A percentile compares a stretch with the other conserved stretches of the same genome.
phyloP scores from a whole-genome alignment of 2,329 filamentous ascomycete genomes.

The Fusarium bulbicola region DNA sequence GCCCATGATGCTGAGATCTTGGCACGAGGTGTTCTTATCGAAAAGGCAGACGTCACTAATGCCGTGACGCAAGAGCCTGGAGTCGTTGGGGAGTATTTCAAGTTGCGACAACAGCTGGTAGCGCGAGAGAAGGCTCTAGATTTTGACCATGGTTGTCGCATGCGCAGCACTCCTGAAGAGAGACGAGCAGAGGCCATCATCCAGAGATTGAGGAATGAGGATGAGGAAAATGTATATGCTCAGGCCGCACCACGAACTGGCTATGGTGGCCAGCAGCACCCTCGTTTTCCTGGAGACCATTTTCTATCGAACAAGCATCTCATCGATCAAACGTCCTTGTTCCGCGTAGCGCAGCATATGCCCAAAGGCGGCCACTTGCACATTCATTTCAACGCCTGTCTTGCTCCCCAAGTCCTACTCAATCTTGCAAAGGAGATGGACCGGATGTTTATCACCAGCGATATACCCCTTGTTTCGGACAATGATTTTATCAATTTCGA shows the following conservation, averaged over 20 bases:
- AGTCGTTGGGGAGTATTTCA: slow-evolving; percentile 44
- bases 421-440: slow-evolving; percentile 62
- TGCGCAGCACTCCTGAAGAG: slow-evolving; percentile 48
- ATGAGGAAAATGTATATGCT: slow-evolving; percentile 51
- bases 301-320: slow-evolving; percentile 65
- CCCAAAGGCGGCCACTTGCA: slow-evolving; percentile 80
- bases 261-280: slow-evolving; percentile 55
- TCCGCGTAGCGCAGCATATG: slow-evolving; percentile 64
- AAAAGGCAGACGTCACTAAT: background rate
- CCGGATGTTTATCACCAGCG: slow-evolving; percentile 75
- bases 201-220: slow-evolving; percentile 48
- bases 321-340: slow-evolving; percentile 65
- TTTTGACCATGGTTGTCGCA: slow-evolving; percentile 53
- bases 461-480: slow-evolving; percentile 54
- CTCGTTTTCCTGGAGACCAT: slow-evolving; percentile 62
- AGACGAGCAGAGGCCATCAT: slow-evolving; percentile 52
- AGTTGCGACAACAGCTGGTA: slow-evolving; percentile 43
- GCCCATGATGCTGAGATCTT: slow-evolving; percentile 41
- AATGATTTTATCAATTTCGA: slow-evolving; percentile 56
- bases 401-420: slow-evolving; percentile 69
- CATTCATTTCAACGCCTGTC: slow-evolving; percentile 81
- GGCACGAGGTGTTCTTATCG: background rate
- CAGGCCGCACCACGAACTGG: slow-evolving; percentile 46
- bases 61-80: slow-evolving; percentile 1
- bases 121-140: slow-evolving; percentile 48